phyloP scores from a whole-genome alignment of 2,329 filamentous ascomycete species.

The Dothideomycetes sp. region DNA sequence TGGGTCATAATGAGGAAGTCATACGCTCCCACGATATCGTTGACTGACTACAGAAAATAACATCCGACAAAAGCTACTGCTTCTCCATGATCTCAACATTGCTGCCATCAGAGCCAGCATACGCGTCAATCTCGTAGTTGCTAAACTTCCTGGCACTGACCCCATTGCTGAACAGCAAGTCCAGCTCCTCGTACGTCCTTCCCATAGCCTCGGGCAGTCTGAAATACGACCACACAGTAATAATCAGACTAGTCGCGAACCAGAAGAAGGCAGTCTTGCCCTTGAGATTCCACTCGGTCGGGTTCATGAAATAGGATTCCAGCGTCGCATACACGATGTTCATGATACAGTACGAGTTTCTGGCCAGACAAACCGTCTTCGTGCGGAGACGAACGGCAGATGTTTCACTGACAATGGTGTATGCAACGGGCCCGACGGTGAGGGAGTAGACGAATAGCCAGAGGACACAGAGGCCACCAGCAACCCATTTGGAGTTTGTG shows the following conservation, averaged over 20 bases:
- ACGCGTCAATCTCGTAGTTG: constrained; percentile 4
- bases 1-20: no score
- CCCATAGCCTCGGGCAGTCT: constrained; percentile 30
- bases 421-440: constrained; percentile 27
- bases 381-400: constrained; percentile 26
- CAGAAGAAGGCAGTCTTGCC: constrained; percentile 34
- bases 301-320: constrained; percentile 32
- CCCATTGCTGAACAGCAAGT: constrained; percentile 25
- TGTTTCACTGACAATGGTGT: constrained; percentile 27
- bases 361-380: constrained; percentile 27
- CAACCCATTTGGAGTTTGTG: constrained; percentile 26
- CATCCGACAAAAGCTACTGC: background rate
- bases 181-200: constrained; percentile 30
- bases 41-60: no score
- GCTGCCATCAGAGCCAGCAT: constrained; percentile 6
- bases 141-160: constrained; percentile 1
- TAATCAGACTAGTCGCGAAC: constrained; percentile 22
- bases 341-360: constrained; percentile 28
- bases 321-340: constrained; percentile 16
- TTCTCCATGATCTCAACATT: constrained; percentile 1
- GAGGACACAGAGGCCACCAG: constrained; percentile 26
- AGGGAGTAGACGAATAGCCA: constrained; percentile 26
- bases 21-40: no score
- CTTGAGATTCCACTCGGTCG: constrained; percentile 27
- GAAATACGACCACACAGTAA: constrained; percentile 26